Conservation (phyloP, 116 monocot species). For the Cymodocea nodosa region DNA sequence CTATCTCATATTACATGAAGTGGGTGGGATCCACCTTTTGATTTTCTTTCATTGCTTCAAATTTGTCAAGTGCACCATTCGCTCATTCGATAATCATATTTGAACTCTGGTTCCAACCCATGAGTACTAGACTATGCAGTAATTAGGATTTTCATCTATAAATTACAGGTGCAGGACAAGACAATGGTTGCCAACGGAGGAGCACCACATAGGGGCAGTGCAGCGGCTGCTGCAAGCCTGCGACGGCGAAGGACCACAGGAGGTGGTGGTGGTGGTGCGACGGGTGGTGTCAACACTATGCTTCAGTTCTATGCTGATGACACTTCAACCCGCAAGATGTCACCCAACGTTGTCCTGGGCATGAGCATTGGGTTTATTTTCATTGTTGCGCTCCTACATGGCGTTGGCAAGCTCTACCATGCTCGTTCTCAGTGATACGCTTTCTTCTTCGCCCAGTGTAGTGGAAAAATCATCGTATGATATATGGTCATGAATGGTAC, state of each 20-base stretch:
- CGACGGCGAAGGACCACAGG: constrained; percentile 16
- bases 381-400: constrained; percentile 46
- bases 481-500: too few relatives aligned
- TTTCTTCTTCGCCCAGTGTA: too few relatives aligned
- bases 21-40: too few relatives aligned
- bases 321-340: constrained; percentile 42
- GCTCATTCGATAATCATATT: too few relatives aligned
- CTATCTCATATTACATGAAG: too few relatives aligned
- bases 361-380: constrained; percentile 62
- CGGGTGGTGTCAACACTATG: constrained; percentile 46
- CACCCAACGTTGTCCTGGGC: constrained; percentile 40
- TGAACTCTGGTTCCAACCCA: too few relatives aligned
- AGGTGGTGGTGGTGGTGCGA: constrained; percentile 8
- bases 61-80: too few relatives aligned
- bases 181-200: constrained; percentile 37
- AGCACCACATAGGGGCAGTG: constrained; percentile 32
- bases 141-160: not conserved
- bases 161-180: not conserved
- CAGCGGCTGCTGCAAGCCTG: constrained; percentile 28
- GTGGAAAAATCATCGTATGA: too few relatives aligned
- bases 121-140: not conserved
- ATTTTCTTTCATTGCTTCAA: too few relatives aligned
- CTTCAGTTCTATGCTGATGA: constrained; percentile 66
- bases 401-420: constrained; percentile 44
- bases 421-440: not conserved